Evolutionary conservation across 495 filamentous ascomycete genomes (phyloP).

Genomic region (Trichocladium antarcticum): DNA sequence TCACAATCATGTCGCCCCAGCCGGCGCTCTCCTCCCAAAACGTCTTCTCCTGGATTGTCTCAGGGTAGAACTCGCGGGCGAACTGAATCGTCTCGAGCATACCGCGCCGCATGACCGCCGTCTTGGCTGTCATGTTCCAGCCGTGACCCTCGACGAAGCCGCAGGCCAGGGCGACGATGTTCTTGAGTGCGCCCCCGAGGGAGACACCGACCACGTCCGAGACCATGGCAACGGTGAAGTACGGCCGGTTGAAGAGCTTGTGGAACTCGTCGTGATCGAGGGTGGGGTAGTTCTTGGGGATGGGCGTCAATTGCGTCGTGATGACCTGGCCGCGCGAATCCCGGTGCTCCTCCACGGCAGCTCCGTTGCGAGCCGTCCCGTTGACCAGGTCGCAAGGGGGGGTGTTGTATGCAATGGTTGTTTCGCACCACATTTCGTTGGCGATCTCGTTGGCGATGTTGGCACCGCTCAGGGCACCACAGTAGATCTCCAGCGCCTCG

Average conservation of each 20-base stretch:
- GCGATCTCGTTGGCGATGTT: constrained; percentile 97
- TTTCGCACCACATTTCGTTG: constrained; percentile 89
- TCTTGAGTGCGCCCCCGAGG: constrained; percentile 91
- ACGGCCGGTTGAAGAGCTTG: constrained; percentile 86
- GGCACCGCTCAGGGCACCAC: constrained; percentile 87
- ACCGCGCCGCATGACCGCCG: constrained; percentile 91
- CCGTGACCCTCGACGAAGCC: constrained; percentile 92
- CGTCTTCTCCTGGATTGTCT: constrained; percentile 64
- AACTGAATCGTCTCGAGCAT: constrained; percentile 93
- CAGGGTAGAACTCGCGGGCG: constrained; percentile 79
- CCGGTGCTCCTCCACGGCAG: constrained; percentile 48
- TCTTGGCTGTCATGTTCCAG: constrained; percentile 97
- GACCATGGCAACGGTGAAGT: constrained; percentile 92
- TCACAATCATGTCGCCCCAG: constrained; percentile 92
- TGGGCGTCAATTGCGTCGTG: constrained; percentile 54
- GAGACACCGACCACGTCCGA: constrained; percentile 92
- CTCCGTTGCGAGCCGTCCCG: constrained; percentile 13
- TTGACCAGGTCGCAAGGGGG: constrained; percentile 55
- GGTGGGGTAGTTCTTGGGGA: constrained; percentile 70
- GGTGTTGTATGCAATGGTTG: constrained; percentile 91
- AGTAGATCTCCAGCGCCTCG: constrained; percentile 83
- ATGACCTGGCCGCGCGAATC: constrained; percentile 50
- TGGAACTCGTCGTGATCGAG: constrained; percentile 69
- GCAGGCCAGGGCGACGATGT: constrained; percentile 88
- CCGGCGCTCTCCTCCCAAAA: constrained; percentile 96